These are phyloP conservation scores for Alternaria tenuissima DNA, from an alignment of 2,329 filamentous ascomycete genomes.

Conservation along the genomic window DNA sequence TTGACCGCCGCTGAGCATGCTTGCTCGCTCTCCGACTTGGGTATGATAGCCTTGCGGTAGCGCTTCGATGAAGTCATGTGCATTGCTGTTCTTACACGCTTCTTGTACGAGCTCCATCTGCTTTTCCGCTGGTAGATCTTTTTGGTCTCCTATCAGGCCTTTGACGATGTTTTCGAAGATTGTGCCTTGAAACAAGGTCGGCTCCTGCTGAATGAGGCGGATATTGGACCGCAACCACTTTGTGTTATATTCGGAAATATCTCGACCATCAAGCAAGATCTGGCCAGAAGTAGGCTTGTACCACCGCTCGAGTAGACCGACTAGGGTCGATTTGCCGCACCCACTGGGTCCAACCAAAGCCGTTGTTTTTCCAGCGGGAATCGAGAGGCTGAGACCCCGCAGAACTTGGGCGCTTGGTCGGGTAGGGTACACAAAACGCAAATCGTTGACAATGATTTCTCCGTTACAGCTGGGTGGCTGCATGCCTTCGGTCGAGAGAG, in stretches of 20 bases:
- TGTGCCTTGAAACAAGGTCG: conserved; percentile 55
- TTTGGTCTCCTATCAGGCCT: conserved; percentile 45
- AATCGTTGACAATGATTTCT: conserved; percentile 74
- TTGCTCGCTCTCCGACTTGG: conserved; percentile 4
- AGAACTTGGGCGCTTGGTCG: conserved; percentile 83
- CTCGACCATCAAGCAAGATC: conserved; percentile 72
- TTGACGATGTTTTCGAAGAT: conserved; percentile 59
- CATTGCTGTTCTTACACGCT: conserved; percentile 1
- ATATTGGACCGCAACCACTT: conserved; percentile 69
- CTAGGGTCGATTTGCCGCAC: conserved; percentile 90
- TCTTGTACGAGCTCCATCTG: conserved; percentile 1
- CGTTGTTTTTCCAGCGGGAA: conserved; percentile 62
- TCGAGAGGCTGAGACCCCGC: conserved; percentile 53
- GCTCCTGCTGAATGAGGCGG: conserved; percentile 66
- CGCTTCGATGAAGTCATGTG: background rate
- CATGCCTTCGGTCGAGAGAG: conserved; percentile 17
- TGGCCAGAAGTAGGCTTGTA: conserved; percentile 80
- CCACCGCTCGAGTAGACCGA: conserved; percentile 89
- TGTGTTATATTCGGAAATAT: conserved; percentile 59
- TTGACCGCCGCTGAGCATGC: conserved; percentile 71
- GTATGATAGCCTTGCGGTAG: conserved; percentile 1
- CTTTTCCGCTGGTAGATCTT: background rate
- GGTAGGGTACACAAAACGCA: conserved; percentile 93
- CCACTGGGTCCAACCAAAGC: conserved; percentile 72
- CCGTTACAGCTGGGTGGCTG: conserved; percentile 8